Evolutionary conservation across 208 protist genomes (phyloP), one percentile per base, ranked within the genome.

Genomic region (Herpetomonas samuelpessoai): DNA sequence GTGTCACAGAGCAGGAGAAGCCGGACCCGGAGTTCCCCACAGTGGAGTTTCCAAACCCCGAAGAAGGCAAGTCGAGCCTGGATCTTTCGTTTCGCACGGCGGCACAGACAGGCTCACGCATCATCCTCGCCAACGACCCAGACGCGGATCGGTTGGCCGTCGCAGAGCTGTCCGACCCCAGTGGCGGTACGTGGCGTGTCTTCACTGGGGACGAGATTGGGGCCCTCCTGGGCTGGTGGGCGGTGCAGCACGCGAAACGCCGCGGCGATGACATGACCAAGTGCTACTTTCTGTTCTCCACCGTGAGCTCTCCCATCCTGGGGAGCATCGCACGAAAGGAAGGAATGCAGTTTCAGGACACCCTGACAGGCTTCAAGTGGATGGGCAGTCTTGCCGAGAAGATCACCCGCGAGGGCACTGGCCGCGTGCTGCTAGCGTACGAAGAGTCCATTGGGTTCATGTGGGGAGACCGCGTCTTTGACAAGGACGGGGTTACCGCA

Each of bases 321-420:
- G 55, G 69, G 28, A 80, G 91, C 18, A 98, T 99, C 74, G 95
- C 95, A 3, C 59, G 76, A 26, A 82, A 76, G 29, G 96, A 99
- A 65, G 97, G 96, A 0, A 85, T 97, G 41, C 41, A 71, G 24
- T 97, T 88, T 66, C 73, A 89, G 49, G 97, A 99, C 55, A 98
- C 95, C 7, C 80, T 99, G 41, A 99, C 98, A 22, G 98, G 98
- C 25, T 99, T 99, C 79, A 99, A 99, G 76, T 99, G 96, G 90
- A 95, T 99, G 61, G 98, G 96, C 61, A 97, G 91, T 71, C 49
- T 76, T 9, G 85, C 92, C 2, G 45, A 86, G 14, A 68, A 84
- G 26, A 47, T 90, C 19, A 10, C 24, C 72, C 27, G 44, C 60
- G 26, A 77, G 72, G 29, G 58, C 25, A 50, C 76, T 0, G 51